Percentiles rank a stretch among this genome's conserved stretches.
Evolutionary conservation across 1,284 basidiomycete genomes (phyloP).

Genomic region (Apiotrichum porosum): DNA sequence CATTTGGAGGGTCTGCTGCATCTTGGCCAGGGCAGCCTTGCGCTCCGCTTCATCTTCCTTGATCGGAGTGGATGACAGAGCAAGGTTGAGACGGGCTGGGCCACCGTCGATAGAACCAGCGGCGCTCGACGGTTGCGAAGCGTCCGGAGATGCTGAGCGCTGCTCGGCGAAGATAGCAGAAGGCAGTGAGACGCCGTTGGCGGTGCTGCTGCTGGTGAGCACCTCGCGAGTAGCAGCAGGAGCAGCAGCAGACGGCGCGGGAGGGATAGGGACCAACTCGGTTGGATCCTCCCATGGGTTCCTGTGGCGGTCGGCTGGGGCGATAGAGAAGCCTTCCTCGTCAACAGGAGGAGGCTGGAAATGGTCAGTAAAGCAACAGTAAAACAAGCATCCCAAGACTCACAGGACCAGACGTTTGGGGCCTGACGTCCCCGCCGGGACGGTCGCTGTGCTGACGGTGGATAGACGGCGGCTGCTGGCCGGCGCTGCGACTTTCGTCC

Average conservation of each 20-base stretch:
- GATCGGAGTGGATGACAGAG: constrained; percentile 49
- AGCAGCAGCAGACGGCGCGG: constrained; percentile 7
- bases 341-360: constrained; percentile 45
- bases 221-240: too few relatives aligned
- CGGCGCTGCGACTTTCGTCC: background rate
- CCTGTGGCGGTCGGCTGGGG: constrained; percentile 52
- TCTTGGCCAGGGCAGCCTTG: constrained; percentile 51
- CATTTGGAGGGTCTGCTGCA: constrained; percentile 51
- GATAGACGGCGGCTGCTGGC: background rate
- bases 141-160: constrained; percentile 4
- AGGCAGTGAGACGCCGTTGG: constrained; percentile 10
- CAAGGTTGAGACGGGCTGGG: constrained; percentile 31
- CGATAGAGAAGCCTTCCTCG: constrained; percentile 53
- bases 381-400: too few relatives aligned
- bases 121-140: background rate
- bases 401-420: background rate
- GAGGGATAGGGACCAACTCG: constrained; percentile 21
- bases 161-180: constrained; percentile 16
- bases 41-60: constrained; percentile 50
- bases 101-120: background rate
- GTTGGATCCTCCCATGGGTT: constrained; percentile 50
- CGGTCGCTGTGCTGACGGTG: background rate
- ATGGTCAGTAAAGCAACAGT: too few relatives aligned
- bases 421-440: background rate
- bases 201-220: background rate